Evolutionary conservation across 2,329 filamentous ascomycete genomes (phyloP).

Genomic region (Trichophyton mentagrophytes): DNA sequence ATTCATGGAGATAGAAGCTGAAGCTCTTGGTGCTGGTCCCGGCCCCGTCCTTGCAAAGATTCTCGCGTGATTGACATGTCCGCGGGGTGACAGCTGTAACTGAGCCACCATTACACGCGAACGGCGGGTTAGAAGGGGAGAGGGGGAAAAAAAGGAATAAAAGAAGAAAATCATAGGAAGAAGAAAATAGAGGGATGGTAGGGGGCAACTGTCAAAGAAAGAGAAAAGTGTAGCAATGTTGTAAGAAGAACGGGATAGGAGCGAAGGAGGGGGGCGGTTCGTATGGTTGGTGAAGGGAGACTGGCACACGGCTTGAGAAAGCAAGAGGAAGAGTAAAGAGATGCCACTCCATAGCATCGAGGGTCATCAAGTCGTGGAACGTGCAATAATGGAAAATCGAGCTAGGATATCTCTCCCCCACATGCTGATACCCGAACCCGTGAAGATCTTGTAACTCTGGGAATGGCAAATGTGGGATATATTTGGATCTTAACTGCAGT

Average conservation of each 20-base stretch:
- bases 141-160: neutral
- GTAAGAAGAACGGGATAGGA: neutral
- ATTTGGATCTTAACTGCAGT: neutral
- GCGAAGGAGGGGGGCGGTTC: too few species aligned
- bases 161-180: neutral
- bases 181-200: neutral
- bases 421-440: neutral
- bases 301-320: neutral
- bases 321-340: neutral
- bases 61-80: neutral
- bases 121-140: neutral
- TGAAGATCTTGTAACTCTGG: constrained; percentile 2
- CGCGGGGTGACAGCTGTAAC: neutral
- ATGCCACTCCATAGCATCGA: neutral
- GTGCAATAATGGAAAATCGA: neutral
- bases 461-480: neutral
- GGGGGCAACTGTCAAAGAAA: neutral
- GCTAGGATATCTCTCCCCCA: neutral
- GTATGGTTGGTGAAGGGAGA: neutral
- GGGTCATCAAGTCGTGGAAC: neutral
- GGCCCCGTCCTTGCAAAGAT: neutral
- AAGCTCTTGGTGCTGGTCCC: neutral
- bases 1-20: neutral
- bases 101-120: neutral
- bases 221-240: neutral